Conservation (phyloP, 192 early-diverging fungal species). For the Rhizoclosmatium sp. region DNA sequence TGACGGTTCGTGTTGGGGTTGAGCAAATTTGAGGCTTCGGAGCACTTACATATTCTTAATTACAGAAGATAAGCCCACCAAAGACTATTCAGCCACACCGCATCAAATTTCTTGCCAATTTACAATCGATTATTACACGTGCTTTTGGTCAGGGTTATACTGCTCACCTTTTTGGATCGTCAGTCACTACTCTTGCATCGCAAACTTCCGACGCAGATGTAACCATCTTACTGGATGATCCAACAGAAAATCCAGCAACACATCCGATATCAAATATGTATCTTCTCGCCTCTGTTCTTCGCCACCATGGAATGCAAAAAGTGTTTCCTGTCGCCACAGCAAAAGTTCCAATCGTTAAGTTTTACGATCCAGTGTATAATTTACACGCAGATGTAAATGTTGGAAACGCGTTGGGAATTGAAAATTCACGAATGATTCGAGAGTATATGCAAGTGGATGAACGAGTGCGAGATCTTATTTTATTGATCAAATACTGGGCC, state of each 20-base stretch:
- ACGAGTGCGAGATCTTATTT: constrained; percentile 50
- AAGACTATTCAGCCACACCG: constrained; percentile 11
- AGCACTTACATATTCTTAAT: neutral
- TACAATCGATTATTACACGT: constrained; percentile 30
- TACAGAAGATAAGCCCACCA: constrained; percentile 30
- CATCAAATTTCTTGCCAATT: constrained; percentile 28
- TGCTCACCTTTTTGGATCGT: constrained; percentile 55
- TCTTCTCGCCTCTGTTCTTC: constrained; percentile 35
- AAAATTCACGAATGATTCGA: constrained; percentile 50
- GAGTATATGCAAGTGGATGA: constrained; percentile 51
- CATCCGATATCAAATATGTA: constrained; percentile 46
- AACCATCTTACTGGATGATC: constrained; percentile 27
- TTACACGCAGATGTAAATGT: constrained; percentile 52
- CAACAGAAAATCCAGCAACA: constrained; percentile 4
- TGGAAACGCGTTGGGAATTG: constrained; percentile 53
- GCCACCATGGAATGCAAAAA: constrained; percentile 43
- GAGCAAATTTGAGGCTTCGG: too few relatives aligned
- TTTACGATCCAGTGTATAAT: constrained; percentile 43
- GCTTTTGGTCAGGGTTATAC: constrained; percentile 28
- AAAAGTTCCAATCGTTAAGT: constrained; percentile 59
- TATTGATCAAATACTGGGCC: constrained; percentile 58
- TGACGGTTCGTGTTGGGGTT: neutral
- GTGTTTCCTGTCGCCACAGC: constrained; percentile 47
- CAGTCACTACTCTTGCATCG: constrained; percentile 52
- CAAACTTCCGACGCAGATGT: constrained; percentile 51